Evolutionary conservation across 805 yeast genomes (phyloP).

Genomic region (Maudiozyma saulgeensis): DNA sequence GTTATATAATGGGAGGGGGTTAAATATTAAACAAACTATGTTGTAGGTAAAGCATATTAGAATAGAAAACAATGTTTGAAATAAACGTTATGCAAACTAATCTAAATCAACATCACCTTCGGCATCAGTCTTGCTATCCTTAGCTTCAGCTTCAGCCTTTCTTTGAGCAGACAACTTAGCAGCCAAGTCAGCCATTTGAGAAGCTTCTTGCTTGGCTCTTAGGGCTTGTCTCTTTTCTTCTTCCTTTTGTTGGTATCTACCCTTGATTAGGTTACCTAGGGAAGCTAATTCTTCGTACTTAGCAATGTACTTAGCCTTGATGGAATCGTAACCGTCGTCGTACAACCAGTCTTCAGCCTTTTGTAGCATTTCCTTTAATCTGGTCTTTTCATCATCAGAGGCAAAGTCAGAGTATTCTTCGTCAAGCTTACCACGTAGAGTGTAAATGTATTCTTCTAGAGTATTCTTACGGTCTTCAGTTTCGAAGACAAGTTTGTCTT

Average conservation of each 20-base stretch:
- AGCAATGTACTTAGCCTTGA: slow-evolving; percentile 95
- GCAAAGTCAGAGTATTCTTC: slow-evolving; percentile 86
- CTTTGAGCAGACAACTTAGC: slow-evolving; percentile 75
- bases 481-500: slow-evolving; percentile 94
- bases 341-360: slow-evolving; percentile 97
- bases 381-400: slow-evolving; percentile 79
- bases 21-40: neutral
- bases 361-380: slow-evolving; percentile 59
- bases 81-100: neutral
- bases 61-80: neutral
- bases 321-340: slow-evolving; percentile 92
- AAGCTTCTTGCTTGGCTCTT: slow-evolving; percentile 81
- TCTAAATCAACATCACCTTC: slow-evolving; percentile 36
- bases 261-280: slow-evolving; percentile 88
- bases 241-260: slow-evolving; percentile 87
- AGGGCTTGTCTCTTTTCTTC: slow-evolving; percentile 89
- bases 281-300: slow-evolving; percentile 95
- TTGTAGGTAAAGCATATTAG: neutral
- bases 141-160: slow-evolving; percentile 39
- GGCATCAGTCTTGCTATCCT: slow-evolving; percentile 31
- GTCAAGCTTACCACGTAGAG: slow-evolving; percentile 91
- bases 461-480: slow-evolving; percentile 98
- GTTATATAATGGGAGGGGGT: neutral
- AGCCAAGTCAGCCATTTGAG: slow-evolving; percentile 72
- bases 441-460: slow-evolving; percentile 96